Evolutionary conservation across 179 eudicot genomes (phyloP).

Genomic region (Carnegiea gigantea): DNA sequence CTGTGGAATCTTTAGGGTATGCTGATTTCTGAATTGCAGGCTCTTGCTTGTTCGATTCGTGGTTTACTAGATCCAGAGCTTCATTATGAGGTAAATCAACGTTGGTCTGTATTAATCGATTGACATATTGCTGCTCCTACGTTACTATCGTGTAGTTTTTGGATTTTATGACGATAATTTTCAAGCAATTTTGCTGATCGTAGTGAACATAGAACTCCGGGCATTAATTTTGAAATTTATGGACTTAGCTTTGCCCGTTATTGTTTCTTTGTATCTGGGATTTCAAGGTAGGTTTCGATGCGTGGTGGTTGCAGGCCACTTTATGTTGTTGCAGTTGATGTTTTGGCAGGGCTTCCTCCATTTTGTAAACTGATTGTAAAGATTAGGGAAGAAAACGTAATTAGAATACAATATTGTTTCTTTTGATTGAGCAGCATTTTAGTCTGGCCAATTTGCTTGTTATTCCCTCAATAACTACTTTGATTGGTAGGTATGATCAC

Average conservation of each 20-base stretch:
- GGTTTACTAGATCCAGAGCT: constrained; percentile 10
- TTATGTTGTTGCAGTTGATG: not conserved
- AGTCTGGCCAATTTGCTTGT: not conserved
- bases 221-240: not conserved
- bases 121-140: not conserved
- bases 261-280: too few relatives aligned
- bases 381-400: not conserved
- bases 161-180: not conserved
- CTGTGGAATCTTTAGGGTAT: not conserved
- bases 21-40: constrained; percentile 9
- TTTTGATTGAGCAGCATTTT: not conserved
- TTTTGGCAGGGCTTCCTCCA: not conserved
- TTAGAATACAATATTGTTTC: not conserved
- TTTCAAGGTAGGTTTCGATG: not conserved
- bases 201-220: not conserved
- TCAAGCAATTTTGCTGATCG: not conserved
- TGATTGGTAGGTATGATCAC: not conserved
- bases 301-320: not conserved
- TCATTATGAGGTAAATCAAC: constrained; percentile 25
- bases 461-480: not conserved
- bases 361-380: not conserved
- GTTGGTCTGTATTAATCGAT: not conserved
- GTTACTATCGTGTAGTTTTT: not conserved
- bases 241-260: not conserved
- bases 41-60: not conserved